Evolutionary conservation across 495 filamentous ascomycete genomes (phyloP), one percentile per base, ranked within the genome.

Genomic region (Umbilicaria muhlenbergii): DNA sequence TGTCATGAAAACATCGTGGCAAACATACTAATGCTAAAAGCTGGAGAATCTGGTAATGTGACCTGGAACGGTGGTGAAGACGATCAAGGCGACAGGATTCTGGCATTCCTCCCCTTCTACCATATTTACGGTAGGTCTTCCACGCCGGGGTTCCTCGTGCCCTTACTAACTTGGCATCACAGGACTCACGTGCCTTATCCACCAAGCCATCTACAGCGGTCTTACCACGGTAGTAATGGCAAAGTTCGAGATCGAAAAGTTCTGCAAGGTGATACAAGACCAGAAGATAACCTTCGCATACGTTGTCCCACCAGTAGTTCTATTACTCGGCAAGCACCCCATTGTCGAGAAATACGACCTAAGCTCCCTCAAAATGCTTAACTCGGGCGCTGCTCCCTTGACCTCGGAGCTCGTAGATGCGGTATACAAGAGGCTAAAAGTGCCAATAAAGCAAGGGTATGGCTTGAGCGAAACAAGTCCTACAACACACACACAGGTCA

Each of bases 101-200:
- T 95, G 34, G 86, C 80, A 2, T 80, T 95, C 45, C 54, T 95
- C n/a, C 72, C 91, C 0, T 94, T 98, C 57, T 95, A 87, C 63
- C 89, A 96, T 60, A 91, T 80, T 46, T 96, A 94, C 52, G 84
- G 83, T 58, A 52, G 58, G 61, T 12, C 48, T 51, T 40, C 46
- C 49, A 38, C 33, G 19, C 51, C 1, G 41, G 41, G 5, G 36
- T 45, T n/a, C 43, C 49, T 39, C 46, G 41, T 36, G 12, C 17
- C 21, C 1, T 24, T 39, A 19, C 33, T 43, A 37, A 38, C 19
- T 46, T 18, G 24, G 11, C 15, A 1, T 5, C 11, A 1, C 5
- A 54, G 60, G 62, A 5, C 43, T 65, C 12, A 81, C 68, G 6
- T 75, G 70, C 44, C 59, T 83, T 4, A 59, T 87, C 32, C 79